Percentiles rank a stretch among this genome's conserved stretches.
phyloP scores from a whole-genome alignment of 345 rosid species.

The Melaleuca alternifolia region DNA sequence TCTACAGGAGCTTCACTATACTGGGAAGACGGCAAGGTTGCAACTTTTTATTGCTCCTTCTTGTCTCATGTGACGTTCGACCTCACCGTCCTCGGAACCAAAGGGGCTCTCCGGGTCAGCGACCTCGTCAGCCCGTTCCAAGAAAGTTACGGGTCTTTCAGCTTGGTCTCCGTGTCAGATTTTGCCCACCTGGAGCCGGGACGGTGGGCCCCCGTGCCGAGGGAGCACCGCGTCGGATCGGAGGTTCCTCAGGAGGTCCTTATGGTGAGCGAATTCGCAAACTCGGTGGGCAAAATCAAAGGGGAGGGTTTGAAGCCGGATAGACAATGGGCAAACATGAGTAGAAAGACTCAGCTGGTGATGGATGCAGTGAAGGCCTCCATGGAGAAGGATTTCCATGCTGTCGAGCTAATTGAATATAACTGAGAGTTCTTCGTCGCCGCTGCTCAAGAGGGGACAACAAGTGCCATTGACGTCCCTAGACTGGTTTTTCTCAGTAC shows the following conservation, averaged over 20 bases:
- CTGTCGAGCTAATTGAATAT: not conserved
- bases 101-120: not conserved
- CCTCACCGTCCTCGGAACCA: not conserved
- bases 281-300: not conserved
- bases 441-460: not conserved
- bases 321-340: not conserved
- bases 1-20: conserved; percentile 2
- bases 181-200: not conserved
- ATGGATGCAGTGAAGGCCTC: conserved; percentile 1
- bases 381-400: not conserved
- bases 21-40: not conserved
- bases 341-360: conserved; percentile 7
- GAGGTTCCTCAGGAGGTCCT: not conserved
- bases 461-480: not conserved
- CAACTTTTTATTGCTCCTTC: conserved; percentile 5
- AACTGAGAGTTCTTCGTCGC: not conserved
- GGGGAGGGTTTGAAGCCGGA: not conserved
- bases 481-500: not conserved
- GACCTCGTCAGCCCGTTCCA: conserved; percentile 3
- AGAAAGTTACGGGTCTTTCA: not conserved
- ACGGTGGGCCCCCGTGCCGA: not conserved
- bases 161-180: not conserved
- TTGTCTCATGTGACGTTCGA: conserved; percentile 4
- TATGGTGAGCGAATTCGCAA: conserved; percentile 3
- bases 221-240: not conserved